A percentile compares a stretch with the other conserved stretches of the same genome.
Evolutionary conservation across 139 green algal species (phyloP).

Genomic region (Chlamydomonas sp.): DNA sequence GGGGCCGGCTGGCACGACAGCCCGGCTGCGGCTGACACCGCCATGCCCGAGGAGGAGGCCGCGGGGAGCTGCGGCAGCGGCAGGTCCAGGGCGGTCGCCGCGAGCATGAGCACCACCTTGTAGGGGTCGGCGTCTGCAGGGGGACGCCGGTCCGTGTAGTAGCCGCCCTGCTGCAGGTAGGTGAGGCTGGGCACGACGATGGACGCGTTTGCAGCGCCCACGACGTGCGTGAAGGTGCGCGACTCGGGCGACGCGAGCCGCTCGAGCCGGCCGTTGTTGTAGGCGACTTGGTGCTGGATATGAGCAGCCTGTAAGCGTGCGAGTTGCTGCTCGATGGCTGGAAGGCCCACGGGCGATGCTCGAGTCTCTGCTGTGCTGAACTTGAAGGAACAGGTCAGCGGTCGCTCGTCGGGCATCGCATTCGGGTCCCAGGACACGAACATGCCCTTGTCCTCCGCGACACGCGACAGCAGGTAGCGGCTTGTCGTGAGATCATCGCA

Average conservation of each 20-base stretch:
- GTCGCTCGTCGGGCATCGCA: conserved; percentile 61
- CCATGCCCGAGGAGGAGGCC: neutral
- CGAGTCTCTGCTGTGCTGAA: conserved; percentile 76
- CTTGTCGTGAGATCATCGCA: conserved; percentile 82
- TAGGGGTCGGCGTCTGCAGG: conserved; percentile 85
- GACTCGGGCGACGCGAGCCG: neutral
- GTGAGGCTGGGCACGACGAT: conserved; percentile 70
- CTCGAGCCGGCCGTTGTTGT: conserved; percentile 67
- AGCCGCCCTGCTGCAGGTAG: conserved; percentile 58
- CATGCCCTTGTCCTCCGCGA: conserved; percentile 63
- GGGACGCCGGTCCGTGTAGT: conserved; percentile 81
- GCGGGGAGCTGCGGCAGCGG: conserved; percentile 40
- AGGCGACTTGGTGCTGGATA: conserved; percentile 71
- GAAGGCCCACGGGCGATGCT: conserved; percentile 54
- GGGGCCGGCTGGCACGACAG: neutral
- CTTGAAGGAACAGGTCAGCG: conserved; percentile 67
- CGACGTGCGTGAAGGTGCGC: conserved; percentile 64
- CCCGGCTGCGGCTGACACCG: neutral
- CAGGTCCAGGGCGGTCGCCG: conserved; percentile 72
- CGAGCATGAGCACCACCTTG: conserved; percentile 77
- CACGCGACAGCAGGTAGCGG: conserved; percentile 75
- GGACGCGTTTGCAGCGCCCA: conserved; percentile 63
- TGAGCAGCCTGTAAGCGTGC: conserved; percentile 66
- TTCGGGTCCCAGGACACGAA: conserved; percentile 71
- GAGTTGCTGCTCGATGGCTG: conserved; percentile 66